Evolutionary conservation across 441 rosid species (phyloP).

Genomic region (Dalechampia spathulata): DNA sequence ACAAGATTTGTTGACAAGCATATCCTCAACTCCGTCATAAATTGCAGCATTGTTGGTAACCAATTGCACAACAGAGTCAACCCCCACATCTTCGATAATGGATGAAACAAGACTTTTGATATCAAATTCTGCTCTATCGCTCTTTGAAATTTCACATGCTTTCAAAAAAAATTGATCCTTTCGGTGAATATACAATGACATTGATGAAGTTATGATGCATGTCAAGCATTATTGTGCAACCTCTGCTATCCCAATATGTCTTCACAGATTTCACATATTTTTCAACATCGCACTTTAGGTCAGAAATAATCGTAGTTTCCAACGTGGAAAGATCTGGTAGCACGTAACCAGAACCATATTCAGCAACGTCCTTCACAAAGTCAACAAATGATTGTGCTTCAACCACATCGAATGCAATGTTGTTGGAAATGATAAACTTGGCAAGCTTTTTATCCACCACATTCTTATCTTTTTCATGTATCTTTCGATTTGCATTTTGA

Average conservation of each 20-base stretch:
- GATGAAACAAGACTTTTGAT: neutral
- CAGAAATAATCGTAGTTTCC: neutral
- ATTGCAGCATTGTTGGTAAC: neutral
- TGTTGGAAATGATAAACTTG: neutral
- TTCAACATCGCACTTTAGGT: neutral
- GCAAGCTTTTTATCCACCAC: neutral
- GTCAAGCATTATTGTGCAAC: slow-evolving; percentile 6
- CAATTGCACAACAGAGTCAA: neutral
- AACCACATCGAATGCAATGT: neutral
- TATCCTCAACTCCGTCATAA: neutral
- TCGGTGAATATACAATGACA: neutral
- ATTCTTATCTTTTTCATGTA: neutral
- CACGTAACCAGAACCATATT: neutral
- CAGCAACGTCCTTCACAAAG: neutral
- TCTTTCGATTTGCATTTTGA: neutral
- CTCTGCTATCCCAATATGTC: neutral
- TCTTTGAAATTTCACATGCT: too few relatives aligned
- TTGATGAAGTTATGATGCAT: neutral
- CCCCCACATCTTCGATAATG: neutral
- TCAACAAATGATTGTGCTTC: neutral
- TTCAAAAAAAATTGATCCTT: neutral
- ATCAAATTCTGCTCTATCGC: neutral
- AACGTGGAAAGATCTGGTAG: neutral
- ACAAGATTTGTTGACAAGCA: neutral
- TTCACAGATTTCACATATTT: neutral